Conservation (phyloP, 192 early-diverging fungal genomes). For the Umbelopsis isabellina region DNA sequence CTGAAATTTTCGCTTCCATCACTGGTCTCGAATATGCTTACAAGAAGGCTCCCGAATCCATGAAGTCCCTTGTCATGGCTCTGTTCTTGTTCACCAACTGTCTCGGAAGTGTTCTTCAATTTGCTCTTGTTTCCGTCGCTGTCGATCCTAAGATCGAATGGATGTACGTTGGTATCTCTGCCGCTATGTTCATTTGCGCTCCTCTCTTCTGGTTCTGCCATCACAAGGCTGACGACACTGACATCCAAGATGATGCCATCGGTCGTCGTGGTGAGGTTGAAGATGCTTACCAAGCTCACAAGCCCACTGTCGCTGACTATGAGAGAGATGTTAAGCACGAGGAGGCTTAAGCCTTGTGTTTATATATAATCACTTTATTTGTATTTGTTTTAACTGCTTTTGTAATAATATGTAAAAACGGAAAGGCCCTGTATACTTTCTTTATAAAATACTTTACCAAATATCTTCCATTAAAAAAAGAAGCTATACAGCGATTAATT, state of each 20-base stretch:
- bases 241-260: constrained; percentile 45
- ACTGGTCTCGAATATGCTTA: constrained; percentile 73
- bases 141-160: constrained; percentile 58
- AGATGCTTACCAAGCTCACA: neutral
- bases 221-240: constrained; percentile 51
- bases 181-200: constrained; percentile 29
- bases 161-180: constrained; percentile 65
- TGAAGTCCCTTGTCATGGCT: constrained; percentile 77
- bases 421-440: neutral
- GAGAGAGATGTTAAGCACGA: constrained; percentile 18
- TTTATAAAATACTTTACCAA: neutral
- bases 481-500: too few relatives aligned
- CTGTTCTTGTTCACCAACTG: constrained; percentile 65
- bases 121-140: constrained; percentile 60
- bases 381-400: constrained; percentile 11
- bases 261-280: constrained; percentile 20
- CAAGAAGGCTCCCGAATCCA: constrained; percentile 61
- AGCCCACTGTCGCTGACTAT: constrained; percentile 15
- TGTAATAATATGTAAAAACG: constrained; percentile 7
- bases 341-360: constrained; percentile 2
- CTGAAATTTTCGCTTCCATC: constrained; percentile 73
- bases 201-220: constrained; percentile 56
- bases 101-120: constrained; percentile 56
- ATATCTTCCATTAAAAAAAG: too few relatives aligned
- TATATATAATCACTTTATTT: constrained; percentile 12